Percentiles rank a stretch among this genome's conserved stretches.
Conservation (phyloP, 1,284 basidiomycete genomes). For the Puccinia polysora region DNA sequence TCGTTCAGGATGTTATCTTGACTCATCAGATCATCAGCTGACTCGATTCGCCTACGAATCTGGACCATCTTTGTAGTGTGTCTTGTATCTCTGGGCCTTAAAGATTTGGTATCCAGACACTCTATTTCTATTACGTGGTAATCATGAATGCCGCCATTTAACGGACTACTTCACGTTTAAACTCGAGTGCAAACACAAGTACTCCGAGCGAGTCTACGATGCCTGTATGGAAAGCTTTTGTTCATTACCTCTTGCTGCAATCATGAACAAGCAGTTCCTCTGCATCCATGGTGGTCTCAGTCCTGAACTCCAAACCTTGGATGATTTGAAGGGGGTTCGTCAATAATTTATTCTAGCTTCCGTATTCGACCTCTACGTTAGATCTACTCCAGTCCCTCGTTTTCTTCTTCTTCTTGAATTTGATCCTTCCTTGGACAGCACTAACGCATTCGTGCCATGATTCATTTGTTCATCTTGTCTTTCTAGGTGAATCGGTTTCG, state of each 20-base stretch:
- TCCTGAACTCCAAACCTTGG: conserved; percentile 81
- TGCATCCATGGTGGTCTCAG: conserved; percentile 91
- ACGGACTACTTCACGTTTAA: conserved; percentile 98
- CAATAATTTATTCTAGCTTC: too few species aligned
- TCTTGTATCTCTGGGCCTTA: conserved; percentile 81
- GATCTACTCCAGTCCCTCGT: too few species aligned
- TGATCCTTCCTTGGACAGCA: too few species aligned
- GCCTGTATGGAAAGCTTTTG: conserved; percentile 92
- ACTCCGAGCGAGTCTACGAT: conserved; percentile 82
- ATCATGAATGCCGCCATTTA: conserved; percentile 94
- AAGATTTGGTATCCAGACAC: conserved; percentile 92
- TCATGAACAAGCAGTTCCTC: conserved; percentile 97
- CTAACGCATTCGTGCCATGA: too few species aligned
- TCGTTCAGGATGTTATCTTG: too few species aligned
- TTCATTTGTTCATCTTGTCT: too few species aligned
- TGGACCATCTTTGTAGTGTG: too few species aligned
- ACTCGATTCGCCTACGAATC: too few species aligned
- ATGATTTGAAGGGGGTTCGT: conserved; percentile 73
- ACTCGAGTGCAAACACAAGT: conserved; percentile 91
- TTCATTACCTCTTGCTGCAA: conserved; percentile 78
- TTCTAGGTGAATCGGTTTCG: conserved; percentile 91
- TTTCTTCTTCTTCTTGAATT: too few species aligned
- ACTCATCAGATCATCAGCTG: too few species aligned
- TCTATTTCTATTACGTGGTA: conserved; percentile 84
- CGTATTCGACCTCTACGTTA: too few species aligned